Evolutionary conservation across 805 yeast species (phyloP).

Genomic region (Saccharomycopsis fibuligera): DNA sequence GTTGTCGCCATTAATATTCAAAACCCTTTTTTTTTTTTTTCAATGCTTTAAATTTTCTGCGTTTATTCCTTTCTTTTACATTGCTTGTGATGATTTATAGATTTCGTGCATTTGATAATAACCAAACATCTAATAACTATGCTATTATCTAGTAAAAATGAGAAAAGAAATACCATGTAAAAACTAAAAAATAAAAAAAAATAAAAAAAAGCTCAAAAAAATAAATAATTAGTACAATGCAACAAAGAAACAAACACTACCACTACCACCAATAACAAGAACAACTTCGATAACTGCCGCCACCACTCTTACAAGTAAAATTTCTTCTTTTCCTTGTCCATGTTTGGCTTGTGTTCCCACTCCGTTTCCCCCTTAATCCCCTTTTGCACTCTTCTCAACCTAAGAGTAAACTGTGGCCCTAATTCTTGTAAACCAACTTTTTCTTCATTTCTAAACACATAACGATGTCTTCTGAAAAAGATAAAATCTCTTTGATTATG

Average conservation of each 20-base stretch:
- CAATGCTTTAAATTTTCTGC: too few relatives aligned
- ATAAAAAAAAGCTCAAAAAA: too few relatives aligned
- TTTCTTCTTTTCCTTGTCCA: slow-evolving; percentile 95
- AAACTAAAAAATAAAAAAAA: too few relatives aligned
- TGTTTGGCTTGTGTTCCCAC: slow-evolving; percentile 94
- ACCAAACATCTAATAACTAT: too few relatives aligned
- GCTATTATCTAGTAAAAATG: too few relatives aligned
- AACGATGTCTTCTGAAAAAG: slow-evolving; percentile 92
- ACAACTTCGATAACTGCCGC: background rate
- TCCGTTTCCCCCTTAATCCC: slow-evolving; percentile 89
- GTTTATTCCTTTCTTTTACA: too few relatives aligned
- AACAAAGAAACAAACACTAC: too few relatives aligned
- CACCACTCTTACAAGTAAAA: slow-evolving; percentile 53
- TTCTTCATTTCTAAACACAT: slow-evolving; percentile 82
- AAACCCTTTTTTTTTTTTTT: background rate
- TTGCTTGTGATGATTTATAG: too few relatives aligned
- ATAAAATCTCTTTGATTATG: slow-evolving; percentile 96
- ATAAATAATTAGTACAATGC: too few relatives aligned
- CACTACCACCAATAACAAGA: background rate
- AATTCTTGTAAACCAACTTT: slow-evolving; percentile 91
- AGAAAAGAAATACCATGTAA: too few relatives aligned
- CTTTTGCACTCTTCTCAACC: slow-evolving; percentile 80
- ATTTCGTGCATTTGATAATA: too few relatives aligned
- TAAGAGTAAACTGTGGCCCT: slow-evolving; percentile 94
- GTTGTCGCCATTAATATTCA: background rate